Evolutionary conservation across 2,329 filamentous ascomycete species (phyloP), one percentile per base, ranked within the genome.

Genomic region (Lecanicillium sp.): DNA sequence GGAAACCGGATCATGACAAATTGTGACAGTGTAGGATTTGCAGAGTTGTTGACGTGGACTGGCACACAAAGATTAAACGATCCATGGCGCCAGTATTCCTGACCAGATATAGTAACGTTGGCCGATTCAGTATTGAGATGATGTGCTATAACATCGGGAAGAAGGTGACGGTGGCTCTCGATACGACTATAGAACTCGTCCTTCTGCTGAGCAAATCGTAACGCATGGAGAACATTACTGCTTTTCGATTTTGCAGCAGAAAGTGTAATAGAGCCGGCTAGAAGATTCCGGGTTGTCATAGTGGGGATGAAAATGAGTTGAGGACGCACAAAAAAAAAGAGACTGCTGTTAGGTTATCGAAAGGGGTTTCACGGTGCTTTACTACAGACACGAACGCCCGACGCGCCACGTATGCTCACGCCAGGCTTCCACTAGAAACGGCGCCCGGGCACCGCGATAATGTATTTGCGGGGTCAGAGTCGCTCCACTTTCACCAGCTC

Each of bases 1-100:
- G 57, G 52, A 29, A 54, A 50, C 25, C 51, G 45, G 20, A 49
- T 40, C 9, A 45, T 17, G 18, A 4, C 28, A 38, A 14, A 42
- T 19, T 31, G 47, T 44, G 18, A 42, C 9, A 30, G 5, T 12
- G 9, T 18, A 18, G 22, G 18, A 13, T 35, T 38, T 8, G 25
- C 17, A 37, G 29, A 36, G 22, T 29, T 27, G 20, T 37, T 34
- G 18, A 42, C 22, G 16, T 33, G 33, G 31, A 58, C 41, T 8
- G 51, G 52, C 35, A 59, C 44, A 39, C 52, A 59, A 32, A 59
- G 45, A 39, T 61, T 62, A 37, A 59, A 60, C 33, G 22, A 52
- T 39, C 57, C 55, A 57, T 22, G 34, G 11, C 33, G 38, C 28
- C 38, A 40, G 32, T 35, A 22, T n/a, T 40, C 33, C 29, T 35